Percentiles rank a stretch among this genome's conserved stretches.
Conservation (phyloP, 1,284 basidiomycete genomes). For the Sporisorium reilianum region DNA sequence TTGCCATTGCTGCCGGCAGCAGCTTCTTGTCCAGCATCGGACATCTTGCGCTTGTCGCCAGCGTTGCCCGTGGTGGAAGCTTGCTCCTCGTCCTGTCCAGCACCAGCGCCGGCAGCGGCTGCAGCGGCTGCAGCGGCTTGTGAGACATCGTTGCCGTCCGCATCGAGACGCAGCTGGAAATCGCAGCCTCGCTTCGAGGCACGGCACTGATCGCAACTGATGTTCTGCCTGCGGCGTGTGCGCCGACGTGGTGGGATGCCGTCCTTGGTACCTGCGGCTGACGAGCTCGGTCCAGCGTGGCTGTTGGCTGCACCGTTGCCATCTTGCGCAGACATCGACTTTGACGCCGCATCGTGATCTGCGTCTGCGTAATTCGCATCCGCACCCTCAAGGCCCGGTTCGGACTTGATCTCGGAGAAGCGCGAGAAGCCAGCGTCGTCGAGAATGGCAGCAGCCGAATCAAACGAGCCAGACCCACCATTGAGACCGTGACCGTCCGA, state of each 20-base stretch:
- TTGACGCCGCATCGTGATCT: not conserved
- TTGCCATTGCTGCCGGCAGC: constrained; percentile 7
- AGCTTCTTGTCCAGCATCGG: constrained; percentile 29
- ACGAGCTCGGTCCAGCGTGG: constrained; percentile 6
- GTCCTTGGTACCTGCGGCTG: constrained; percentile 22
- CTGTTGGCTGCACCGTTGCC: not conserved
- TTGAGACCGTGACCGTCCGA: constrained; percentile 6
- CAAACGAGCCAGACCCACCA: constrained; percentile 10
- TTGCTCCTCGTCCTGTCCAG: constrained; percentile 14
- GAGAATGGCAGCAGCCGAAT: constrained; percentile 41
- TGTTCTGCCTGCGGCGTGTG: constrained; percentile 49
- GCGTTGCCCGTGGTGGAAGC: constrained; percentile 10
- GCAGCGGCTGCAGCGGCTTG: constrained; percentile 2
- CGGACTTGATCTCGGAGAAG: constrained; percentile 34
- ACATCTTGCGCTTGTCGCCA: constrained; percentile 52
- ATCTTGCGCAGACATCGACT: not conserved
- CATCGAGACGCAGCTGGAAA: constrained; percentile 49
- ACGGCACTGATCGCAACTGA: constrained; percentile 56
- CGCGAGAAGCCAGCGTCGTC: constrained; percentile 37
- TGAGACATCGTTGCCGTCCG: constrained; percentile 43
- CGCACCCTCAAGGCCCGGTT: constrained; percentile 1
- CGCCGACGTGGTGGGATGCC: constrained; percentile 42
- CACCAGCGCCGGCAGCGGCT: not conserved
- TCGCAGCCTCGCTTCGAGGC: constrained; percentile 55
- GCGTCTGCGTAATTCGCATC: not conserved